phyloP scores from a whole-genome alignment of 495 filamentous ascomycete species.

The Penicillium simplicissimum region DNA sequence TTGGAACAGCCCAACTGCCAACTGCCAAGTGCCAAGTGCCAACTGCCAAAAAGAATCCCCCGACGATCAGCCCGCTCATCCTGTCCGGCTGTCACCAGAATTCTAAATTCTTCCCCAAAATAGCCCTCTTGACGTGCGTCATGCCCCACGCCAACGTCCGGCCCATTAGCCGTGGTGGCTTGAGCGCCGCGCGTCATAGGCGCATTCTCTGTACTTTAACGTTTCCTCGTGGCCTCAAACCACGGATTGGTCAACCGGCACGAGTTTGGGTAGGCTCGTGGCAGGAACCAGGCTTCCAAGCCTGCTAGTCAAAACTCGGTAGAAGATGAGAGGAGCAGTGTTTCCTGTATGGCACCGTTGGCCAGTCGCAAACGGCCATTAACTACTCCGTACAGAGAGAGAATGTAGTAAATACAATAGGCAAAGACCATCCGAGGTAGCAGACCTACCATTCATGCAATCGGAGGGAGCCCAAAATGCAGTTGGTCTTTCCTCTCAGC shows the following conservation, averaged over 20 bases:
- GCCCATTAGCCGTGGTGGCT: slow-evolving; percentile 17
- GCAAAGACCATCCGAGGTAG: neutral
- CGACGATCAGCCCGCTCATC: slow-evolving; percentile 13
- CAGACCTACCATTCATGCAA: neutral
- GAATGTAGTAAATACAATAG: neutral
- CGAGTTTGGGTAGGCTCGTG: neutral
- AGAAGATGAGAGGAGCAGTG: neutral
- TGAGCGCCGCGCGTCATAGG: slow-evolving; percentile 23
- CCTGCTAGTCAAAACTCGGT: neutral
- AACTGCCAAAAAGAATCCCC: slow-evolving; percentile 7
- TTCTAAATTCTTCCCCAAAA: neutral
- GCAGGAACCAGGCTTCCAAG: neutral
- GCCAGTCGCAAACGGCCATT: neutral
- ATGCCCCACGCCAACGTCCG: slow-evolving; percentile 21
- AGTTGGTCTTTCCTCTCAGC: neutral
- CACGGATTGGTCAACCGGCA: neutral
- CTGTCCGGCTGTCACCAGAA: slow-evolving; percentile 11
- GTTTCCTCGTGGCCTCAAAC: neutral
- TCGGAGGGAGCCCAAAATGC: neutral
- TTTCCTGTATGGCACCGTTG: neutral
- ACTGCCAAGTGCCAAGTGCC: neutral
- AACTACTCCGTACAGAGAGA: too few species aligned
- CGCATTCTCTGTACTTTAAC: neutral
- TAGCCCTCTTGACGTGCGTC: slow-evolving; percentile 24
- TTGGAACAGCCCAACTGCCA: slow-evolving; percentile 8